Percentiles rank a stretch among this genome's conserved stretches.
phyloP scores from a whole-genome alignment of 108 stramenopile genomes.

The Asterionellopsis glacialis region DNA sequence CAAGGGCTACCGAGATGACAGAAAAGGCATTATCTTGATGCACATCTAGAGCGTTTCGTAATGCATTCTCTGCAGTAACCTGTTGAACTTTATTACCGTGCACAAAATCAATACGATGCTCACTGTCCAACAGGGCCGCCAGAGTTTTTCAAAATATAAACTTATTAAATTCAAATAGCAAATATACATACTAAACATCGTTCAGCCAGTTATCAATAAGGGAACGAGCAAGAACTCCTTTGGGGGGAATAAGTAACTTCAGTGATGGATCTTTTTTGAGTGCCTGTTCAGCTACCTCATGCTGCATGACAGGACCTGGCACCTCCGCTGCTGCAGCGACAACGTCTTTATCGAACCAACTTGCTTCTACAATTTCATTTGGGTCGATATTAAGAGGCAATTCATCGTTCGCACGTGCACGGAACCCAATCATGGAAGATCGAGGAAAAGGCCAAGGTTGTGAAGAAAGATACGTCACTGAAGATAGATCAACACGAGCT shows the following conservation, averaged over 20 bases:
- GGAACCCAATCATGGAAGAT: constrained; percentile 71
- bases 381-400: constrained; percentile 46
- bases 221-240: constrained; percentile 61
- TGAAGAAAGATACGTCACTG: constrained; percentile 51
- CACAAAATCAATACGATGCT: neutral
- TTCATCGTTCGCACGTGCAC: constrained; percentile 45
- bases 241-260: constrained; percentile 61
- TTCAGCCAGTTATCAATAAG: constrained; percentile 70
- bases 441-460: constrained; percentile 89
- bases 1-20: constrained; percentile 41
- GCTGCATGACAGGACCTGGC: constrained; percentile 55
- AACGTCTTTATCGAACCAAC: constrained; percentile 57
- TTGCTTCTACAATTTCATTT: constrained; percentile 62
- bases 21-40: neutral
- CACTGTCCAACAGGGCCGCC: neutral
- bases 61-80: neutral
- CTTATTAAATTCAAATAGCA: neutral
- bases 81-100: no score
- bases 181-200: neutral
- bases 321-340: constrained; percentile 46
- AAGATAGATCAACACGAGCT: constrained; percentile 33
- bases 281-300: constrained; percentile 44
- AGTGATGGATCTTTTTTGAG: constrained; percentile 35
- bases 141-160: neutral
- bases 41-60: neutral